A percentile compares a stretch with the other conserved stretches of the same genome.
Evolutionary conservation across 129 eudicot species (phyloP).

Genomic region (Centrapalus pauciflorus): DNA sequence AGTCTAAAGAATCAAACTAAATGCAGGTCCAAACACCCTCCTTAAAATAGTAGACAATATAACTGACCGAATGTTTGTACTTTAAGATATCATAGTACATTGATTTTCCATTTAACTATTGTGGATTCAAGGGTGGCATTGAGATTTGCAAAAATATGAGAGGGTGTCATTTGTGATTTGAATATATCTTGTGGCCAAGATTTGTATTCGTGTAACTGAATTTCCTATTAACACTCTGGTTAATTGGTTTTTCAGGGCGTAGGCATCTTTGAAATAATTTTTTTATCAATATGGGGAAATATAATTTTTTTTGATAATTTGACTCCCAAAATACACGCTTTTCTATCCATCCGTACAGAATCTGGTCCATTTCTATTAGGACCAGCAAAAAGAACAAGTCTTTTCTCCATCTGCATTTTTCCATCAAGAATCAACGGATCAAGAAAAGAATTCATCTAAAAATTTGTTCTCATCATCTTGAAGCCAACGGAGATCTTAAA

Average conservation of each 20-base stretch:
- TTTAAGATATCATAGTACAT: background rate
- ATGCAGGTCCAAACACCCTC: background rate
- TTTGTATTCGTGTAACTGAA: slow-evolving; percentile 30
- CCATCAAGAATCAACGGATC: background rate
- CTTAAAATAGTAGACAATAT: background rate
- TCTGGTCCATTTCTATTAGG: slow-evolving; percentile 36
- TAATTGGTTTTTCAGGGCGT: slow-evolving; percentile 31
- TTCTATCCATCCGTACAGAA: slow-evolving; percentile 18
- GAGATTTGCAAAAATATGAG: background rate
- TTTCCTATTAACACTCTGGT: slow-evolving; percentile 37
- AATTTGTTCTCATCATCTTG: slow-evolving; percentile 6
- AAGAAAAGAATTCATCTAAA: background rate
- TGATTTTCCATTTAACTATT: background rate
- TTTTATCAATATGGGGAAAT: slow-evolving; percentile 19
- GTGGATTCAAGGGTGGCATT: background rate
- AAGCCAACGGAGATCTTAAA: slow-evolving; percentile 9
- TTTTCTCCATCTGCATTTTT: slow-evolving; percentile 13
- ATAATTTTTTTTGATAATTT: slow-evolving; percentile 16
- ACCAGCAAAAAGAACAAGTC: slow-evolving; percentile 15
- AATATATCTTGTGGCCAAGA: slow-evolving; percentile 29
- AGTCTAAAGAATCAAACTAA: background rate
- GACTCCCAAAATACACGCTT: slow-evolving; percentile 15
- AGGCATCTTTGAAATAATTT: slow-evolving; percentile 12
- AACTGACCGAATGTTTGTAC: no score
- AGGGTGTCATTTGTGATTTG: background rate